Evolutionary conservation across 352 stramenopile species (phyloP).

Genomic region (Blastocystis hominis): DNA sequence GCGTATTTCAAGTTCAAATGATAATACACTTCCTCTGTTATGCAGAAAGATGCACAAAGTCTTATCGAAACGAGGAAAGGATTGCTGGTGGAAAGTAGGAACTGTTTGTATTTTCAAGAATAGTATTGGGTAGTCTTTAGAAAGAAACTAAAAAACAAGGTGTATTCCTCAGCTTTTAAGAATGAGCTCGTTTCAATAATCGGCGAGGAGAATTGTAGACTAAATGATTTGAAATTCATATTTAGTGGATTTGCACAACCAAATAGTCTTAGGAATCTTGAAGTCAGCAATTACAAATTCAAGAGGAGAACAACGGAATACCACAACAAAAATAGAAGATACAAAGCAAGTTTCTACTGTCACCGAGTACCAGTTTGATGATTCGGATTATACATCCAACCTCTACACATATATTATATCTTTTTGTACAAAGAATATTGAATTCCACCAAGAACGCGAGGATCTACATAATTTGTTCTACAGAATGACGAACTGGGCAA

Average conservation of each 20-base stretch:
- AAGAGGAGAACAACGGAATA: background rate
- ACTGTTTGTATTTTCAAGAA: background rate
- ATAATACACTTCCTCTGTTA: background rate
- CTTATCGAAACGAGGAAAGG: background rate
- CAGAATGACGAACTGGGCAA: background rate
- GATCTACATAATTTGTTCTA: background rate
- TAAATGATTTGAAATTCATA: background rate
- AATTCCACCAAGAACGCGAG: background rate
- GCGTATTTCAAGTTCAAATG: background rate
- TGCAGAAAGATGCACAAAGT: background rate
- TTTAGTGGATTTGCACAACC: constrained; percentile 34
- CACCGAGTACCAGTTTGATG: background rate
- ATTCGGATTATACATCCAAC: background rate
- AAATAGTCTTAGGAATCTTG: background rate
- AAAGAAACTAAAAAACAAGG: background rate
- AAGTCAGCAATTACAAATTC: background rate
- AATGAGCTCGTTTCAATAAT: background rate
- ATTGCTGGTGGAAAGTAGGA: constrained; percentile 11
- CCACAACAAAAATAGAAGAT: background rate
- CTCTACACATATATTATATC: background rate
- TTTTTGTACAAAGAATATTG: background rate
- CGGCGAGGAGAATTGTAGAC: constrained; percentile 19
- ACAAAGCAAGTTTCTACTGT: background rate
- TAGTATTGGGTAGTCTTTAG: constrained; percentile 39
- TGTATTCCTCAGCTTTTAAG: background rate